Conservation (phyloP, 768 basidiomycete genomes). For the Suillus sp. region DNA sequence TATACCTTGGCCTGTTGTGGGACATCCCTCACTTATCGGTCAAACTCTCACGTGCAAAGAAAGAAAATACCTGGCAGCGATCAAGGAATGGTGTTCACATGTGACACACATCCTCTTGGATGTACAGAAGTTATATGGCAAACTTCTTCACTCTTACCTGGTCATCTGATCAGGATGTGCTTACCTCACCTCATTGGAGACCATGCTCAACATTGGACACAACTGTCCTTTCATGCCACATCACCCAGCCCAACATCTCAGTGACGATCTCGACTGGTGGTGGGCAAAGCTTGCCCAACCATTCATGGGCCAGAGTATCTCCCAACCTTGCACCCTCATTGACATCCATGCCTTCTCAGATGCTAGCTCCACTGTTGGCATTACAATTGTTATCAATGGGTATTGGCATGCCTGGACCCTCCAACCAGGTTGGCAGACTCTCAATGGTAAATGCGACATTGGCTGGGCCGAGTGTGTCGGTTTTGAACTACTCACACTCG, state of each 20-base stretch:
- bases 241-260: slow-evolving; percentile 10
- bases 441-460: slow-evolving; percentile 37
- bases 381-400: slow-evolving; percentile 29
- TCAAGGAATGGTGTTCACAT: no score
- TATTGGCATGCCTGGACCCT: slow-evolving; percentile 35
- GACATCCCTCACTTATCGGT: no score
- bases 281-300: not conserved
- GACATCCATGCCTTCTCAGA: slow-evolving; percentile 32
- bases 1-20: no score
- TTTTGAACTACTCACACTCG: slow-evolving; percentile 41
- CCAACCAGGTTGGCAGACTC: slow-evolving; percentile 30
- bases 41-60: no score
- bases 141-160: slow-evolving; percentile 38
- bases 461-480: slow-evolving; percentile 49
- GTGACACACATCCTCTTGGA: slow-evolving; percentile 34
- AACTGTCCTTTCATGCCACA: slow-evolving; percentile 35
- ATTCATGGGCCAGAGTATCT: not conserved
- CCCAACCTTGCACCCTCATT: slow-evolving; percentile 14
- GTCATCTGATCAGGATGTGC: slow-evolving; percentile 37
- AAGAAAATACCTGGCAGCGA: no score
- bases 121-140: slow-evolving; percentile 40
- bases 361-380: slow-evolving; percentile 39
- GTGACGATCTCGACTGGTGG: slow-evolving; percentile 41
- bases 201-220: slow-evolving; percentile 33
- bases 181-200: slow-evolving; percentile 44